Base-by-base conservation (phyloP, 1,139 yeast genomes). In the Hanseniaspora uvarum region DNA sequence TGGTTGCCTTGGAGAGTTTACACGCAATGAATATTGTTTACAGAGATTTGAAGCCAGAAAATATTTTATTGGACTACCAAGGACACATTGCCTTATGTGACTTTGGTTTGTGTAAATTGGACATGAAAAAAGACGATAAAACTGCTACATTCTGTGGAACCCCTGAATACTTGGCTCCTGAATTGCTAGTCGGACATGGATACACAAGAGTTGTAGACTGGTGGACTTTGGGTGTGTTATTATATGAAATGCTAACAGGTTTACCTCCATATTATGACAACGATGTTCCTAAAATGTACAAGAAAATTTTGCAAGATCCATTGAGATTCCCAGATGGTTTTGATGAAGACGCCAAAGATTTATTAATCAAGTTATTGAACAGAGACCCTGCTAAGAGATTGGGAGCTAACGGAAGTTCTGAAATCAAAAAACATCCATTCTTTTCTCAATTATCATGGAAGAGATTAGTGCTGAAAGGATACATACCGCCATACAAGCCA, bases 41-140 rank as follows among this genome's bases (percentile, higher is more conserved):
- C 70, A 78, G 98, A 62, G 98, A 92, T 69, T 74, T 92, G 64
- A 92, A 92, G 69, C 97, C 98, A 1, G 98, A 92, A 65, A 92
- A 92, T 68, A 92, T 92, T 59, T 71, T 92, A 62, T 71, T 92
- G 55, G 97, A 92, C 67, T 88, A 88, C 69, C 95, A 92, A 63
- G 98, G 98, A 2, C 98, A 92, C 68, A 92, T 92, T 66, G 96
- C 97, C 1, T 73, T 92, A 58, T 92, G 98, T 72, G 98, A 92
- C 71, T 92, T 92, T 68, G 98, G 98, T 4, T 75, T 92, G 54
- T 92, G 97, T 71, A 92, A 92, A 69, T 77, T 92, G 61, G 87
- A 92, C 72, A 92, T 92, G 97, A 80, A 81, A 59, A 80, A 81
- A 63, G 80, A 83, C 58, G 94, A 86, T 62, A 86, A 86, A 67